Conservation (phyloP, 345 rosid species). For the Eucalyptus sp. region DNA sequence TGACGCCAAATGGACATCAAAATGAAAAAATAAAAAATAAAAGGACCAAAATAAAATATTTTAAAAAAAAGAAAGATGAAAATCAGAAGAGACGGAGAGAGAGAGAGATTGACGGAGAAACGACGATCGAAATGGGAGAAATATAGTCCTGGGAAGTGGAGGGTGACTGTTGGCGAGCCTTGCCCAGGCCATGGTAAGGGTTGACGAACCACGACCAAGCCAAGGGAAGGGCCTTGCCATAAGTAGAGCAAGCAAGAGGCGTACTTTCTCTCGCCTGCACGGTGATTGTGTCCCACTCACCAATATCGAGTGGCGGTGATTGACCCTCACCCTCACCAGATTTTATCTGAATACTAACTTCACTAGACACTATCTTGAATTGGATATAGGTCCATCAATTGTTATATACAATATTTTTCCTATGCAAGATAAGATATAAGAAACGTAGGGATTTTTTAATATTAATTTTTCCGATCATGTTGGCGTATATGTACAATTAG, state of each 20-base stretch:
- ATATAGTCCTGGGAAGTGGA: background rate
- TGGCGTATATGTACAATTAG: background rate
- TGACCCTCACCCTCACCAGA: too few relatives aligned
- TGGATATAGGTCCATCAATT: background rate
- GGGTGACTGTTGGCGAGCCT: background rate
- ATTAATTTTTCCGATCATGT: background rate
- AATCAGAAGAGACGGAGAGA: too few relatives aligned
- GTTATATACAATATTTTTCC: background rate
- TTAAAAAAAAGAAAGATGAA: too few relatives aligned
- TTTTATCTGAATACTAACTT: too few relatives aligned
- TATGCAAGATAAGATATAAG: background rate
- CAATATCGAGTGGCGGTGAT: background rate
- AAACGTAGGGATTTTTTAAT: too few relatives aligned
- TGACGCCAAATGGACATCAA: background rate
- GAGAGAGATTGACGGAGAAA: background rate
- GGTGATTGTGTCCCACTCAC: background rate
- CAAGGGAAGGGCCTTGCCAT: background rate
- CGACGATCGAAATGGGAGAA: background rate
- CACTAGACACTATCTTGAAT: background rate
- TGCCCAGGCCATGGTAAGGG: background rate
- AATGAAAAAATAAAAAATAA: too few relatives aligned
- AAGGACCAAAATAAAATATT: background rate
- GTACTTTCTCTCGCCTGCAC: accelerated
- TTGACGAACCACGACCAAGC: background rate
- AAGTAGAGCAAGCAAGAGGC: background rate